Evolutionary conservation across 2,329 filamentous ascomycete genomes (phyloP), one percentile per base, ranked within the genome.

Genomic region (Neurospora sp.): DNA sequence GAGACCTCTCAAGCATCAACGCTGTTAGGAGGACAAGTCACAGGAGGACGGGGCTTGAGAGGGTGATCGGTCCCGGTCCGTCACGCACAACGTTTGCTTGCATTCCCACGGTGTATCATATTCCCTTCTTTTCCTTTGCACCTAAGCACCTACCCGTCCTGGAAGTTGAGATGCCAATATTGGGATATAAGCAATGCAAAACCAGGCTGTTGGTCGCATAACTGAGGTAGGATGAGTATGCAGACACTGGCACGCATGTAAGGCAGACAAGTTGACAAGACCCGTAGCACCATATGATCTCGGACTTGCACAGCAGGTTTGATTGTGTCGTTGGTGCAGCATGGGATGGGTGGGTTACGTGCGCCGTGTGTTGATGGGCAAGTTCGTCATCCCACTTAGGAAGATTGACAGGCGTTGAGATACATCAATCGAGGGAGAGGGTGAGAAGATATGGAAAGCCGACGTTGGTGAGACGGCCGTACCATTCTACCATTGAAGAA

Each of bases 141-240:
- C 23, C 19, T 17, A 62, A 62, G 69, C 69, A 73, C 71, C 72
- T 73, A 72, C 72, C 72, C 68, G 66, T 73, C 71, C 69, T 39
- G 71, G 71, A 72, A 73, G 67, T 57, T 62, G 38, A 41, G 52
- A 62, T 33, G 23, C 52, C 12, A 62, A 33, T 62, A 28, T 33
- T 33, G 52, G 28, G 28, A 62, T 62, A n/a, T 36, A 62, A 62
- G 23, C 52, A 62, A 62, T 62, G 6, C 5, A 33, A 62, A 62
- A 17, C 52, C 23, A 62, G 23, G 52, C 52, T 62, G 52, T 62
- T 62, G 23, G 52, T 62, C 52, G 23, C 23, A 62, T 28, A 10
- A 62, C 52, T 62, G 28, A 36, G 52, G 23, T 33, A 62, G 52
- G 52, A 62, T 62, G 52, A 15, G 23, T 33, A 10, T 62, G 52